phyloP scores from a whole-genome alignment of 1,284 basidiomycete species.

The Ceratobasidium sp. region DNA sequence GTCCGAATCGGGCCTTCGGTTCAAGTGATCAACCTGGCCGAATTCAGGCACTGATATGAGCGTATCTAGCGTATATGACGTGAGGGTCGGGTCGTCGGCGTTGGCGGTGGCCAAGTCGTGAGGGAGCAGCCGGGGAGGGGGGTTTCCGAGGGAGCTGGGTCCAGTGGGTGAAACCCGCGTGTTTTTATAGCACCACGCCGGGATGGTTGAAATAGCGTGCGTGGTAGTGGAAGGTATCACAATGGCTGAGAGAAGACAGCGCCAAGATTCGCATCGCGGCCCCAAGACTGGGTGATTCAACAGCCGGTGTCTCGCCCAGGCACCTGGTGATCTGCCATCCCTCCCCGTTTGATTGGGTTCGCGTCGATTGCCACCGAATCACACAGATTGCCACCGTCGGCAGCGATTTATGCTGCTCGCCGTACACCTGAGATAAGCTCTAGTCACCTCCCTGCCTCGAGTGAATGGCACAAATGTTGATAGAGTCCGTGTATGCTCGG shows the following conservation, averaged over 20 bases:
- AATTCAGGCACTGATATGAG: slow-evolving; percentile 13
- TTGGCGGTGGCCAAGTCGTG: background rate
- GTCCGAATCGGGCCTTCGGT: slow-evolving; percentile 1
- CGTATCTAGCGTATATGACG: slow-evolving; percentile 13
- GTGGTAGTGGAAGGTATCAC: slow-evolving; percentile 1
- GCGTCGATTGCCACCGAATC: slow-evolving; percentile 16
- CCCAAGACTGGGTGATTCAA: slow-evolving; percentile 13
- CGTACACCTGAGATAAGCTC: background rate
- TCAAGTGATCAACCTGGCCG: background rate
- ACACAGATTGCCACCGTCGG: background rate
- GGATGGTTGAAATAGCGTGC: slow-evolving; percentile 1
- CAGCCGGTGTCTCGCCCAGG: slow-evolving; percentile 29
- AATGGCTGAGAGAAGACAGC: slow-evolving; percentile 7
- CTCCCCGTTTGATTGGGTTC: slow-evolving; percentile 2
- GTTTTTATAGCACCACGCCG: slow-evolving; percentile 8
- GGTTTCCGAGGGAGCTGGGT: slow-evolving; percentile 13
- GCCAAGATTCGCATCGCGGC: slow-evolving; percentile 21
- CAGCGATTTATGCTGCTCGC: background rate
- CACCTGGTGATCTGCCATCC: slow-evolving; percentile 17
- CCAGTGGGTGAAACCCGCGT: background rate
- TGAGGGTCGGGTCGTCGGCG: slow-evolving; percentile 19
- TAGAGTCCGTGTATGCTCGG: slow-evolving; percentile 10
- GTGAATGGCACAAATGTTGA: background rate
- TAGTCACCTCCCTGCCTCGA: background rate
- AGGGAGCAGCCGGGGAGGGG: slow-evolving; percentile 29